Percentiles rank a stretch among this genome's conserved stretches.
These are phyloP conservation scores for Amaranthus hypochondriacus DNA, from an alignment of 148 eudicot species.

Conservation along the genomic window DNA sequence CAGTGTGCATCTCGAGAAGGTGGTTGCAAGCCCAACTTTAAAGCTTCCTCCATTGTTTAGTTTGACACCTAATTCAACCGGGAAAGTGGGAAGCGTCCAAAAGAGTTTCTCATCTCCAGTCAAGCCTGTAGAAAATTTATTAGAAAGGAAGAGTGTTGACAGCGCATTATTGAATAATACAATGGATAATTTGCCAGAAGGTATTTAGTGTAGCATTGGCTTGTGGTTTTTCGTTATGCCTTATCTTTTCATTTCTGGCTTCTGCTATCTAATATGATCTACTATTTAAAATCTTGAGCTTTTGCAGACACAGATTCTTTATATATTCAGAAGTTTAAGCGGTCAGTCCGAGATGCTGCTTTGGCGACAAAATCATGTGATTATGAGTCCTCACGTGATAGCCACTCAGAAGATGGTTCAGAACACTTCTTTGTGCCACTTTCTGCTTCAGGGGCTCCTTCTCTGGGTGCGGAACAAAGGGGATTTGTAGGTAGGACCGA, in stretches of 20 bases:
- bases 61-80: constrained; percentile 73
- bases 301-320: constrained; percentile 57
- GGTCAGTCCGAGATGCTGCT: constrained; percentile 98
- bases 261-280: constrained; percentile 9
- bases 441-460: constrained; percentile 68
- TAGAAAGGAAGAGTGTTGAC: constrained; percentile 50
- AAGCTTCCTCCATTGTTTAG: constrained; percentile 93
- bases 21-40: constrained; percentile 59
- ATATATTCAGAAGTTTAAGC: constrained; percentile 66
- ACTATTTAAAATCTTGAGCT: constrained; percentile 13
- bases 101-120: constrained; percentile 48
- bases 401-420: constrained; percentile 88
- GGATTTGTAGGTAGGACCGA: constrained; percentile 43
- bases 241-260: background rate
- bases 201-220: constrained; percentile 26
- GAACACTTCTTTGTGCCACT: constrained; percentile 93
- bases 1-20: constrained; percentile 72
- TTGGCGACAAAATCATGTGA: constrained; percentile 56
- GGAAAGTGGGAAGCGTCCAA: constrained; percentile 61
- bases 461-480: constrained; percentile 50
- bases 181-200: constrained; percentile 44
- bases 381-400: constrained; percentile 66
- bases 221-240: background rate
- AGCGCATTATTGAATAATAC: constrained; percentile 40
- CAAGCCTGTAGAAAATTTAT: constrained; percentile 40